These are phyloP conservation scores for Panaeolus papilionaceus DNA, from an alignment of 768 basidiomycete genomes.

Conservation along the genomic window DNA sequence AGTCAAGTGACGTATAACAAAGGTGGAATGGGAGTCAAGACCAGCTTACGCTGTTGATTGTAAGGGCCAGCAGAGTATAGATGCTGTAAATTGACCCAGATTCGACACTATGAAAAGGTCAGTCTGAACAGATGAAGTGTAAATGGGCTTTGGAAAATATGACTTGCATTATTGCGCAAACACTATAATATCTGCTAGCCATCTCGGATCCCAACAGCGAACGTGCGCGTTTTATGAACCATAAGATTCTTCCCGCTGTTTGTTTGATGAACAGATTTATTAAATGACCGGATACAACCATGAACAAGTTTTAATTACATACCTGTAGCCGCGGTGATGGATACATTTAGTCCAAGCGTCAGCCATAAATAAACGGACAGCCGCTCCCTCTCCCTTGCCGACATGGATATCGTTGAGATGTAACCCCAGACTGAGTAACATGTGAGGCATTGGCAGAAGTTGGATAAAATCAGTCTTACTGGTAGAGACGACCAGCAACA, in stretches of 20 bases:
- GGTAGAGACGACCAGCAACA: slow-evolving; percentile 25
- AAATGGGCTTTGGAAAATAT: not conserved
- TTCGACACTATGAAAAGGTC: slow-evolving; percentile 25
- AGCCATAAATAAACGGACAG: slow-evolving; percentile 29
- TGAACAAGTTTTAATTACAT: not conserved
- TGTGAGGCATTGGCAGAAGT: slow-evolving; percentile 7
- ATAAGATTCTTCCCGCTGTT: slow-evolving; percentile 26
- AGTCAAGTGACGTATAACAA: not conserved
- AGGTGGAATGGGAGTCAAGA: not conserved
- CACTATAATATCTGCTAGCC: slow-evolving; percentile 22
- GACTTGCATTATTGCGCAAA: slow-evolving; percentile 25
- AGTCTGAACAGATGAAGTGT: not conserved
- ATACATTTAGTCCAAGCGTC: slow-evolving; percentile 27
- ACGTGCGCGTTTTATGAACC: slow-evolving; percentile 24
- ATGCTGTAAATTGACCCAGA: slow-evolving; percentile 28
- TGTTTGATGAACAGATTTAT: not conserved
- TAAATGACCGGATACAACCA: not conserved
- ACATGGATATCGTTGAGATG: slow-evolving; percentile 23
- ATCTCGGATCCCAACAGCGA: slow-evolving; percentile 25
- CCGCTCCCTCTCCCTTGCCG: slow-evolving; percentile 16
- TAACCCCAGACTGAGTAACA: slow-evolving; percentile 26
- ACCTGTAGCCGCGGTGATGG: slow-evolving; percentile 30
- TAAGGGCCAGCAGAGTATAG: slow-evolving; percentile 28
- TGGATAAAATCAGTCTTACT: slow-evolving; percentile 19
- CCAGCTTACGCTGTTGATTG: slow-evolving; percentile 24